phyloP scores from a whole-genome alignment of 495 filamentous ascomycete species.

The Immersiella caudata region DNA sequence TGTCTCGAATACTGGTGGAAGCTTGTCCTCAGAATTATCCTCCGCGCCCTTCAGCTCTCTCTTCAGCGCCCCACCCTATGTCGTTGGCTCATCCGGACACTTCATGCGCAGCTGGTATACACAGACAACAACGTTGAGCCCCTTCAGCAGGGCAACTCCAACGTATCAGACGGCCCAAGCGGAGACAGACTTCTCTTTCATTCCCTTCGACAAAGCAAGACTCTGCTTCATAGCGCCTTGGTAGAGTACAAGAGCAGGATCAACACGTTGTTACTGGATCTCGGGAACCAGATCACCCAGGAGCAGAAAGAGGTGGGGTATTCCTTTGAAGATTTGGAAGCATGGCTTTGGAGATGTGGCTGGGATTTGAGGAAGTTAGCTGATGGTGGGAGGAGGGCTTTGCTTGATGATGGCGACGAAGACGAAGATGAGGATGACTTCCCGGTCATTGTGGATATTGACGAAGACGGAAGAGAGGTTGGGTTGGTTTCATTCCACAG shows the following conservation, averaged over 20 bases:
- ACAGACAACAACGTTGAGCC: conserved; percentile 64
- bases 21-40: conserved; percentile 63
- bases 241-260: conserved; percentile 48
- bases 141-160: conserved; percentile 18
- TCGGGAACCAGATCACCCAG: conserved; percentile 33
- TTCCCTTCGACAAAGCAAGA: conserved; percentile 42
- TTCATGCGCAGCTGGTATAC: conserved; percentile 72
- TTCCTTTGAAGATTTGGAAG: conserved; percentile 48
- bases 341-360: conserved; percentile 45
- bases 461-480: conserved; percentile 51
- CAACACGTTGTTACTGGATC: conserved; percentile 37
- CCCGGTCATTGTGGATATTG: conserved; percentile 77
- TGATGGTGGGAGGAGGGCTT: background rate
- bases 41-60: conserved; percentile 68
- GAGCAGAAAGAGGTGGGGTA: conserved; percentile 41
- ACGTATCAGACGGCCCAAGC: conserved; percentile 8
- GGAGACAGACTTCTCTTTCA: conserved; percentile 51
- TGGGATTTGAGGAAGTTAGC: conserved; percentile 49
- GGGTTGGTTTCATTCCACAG: conserved; percentile 49
- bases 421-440: conserved; percentile 79
- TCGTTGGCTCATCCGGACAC: conserved; percentile 57
- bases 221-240: conserved; percentile 41
- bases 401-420: conserved; percentile 37
- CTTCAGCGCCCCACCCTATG: conserved; percentile 61
- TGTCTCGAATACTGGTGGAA: conserved; percentile 90